Conservation (phyloP, 2,329 filamentous ascomycete species). For the Acrocalymma vagum region DNA sequence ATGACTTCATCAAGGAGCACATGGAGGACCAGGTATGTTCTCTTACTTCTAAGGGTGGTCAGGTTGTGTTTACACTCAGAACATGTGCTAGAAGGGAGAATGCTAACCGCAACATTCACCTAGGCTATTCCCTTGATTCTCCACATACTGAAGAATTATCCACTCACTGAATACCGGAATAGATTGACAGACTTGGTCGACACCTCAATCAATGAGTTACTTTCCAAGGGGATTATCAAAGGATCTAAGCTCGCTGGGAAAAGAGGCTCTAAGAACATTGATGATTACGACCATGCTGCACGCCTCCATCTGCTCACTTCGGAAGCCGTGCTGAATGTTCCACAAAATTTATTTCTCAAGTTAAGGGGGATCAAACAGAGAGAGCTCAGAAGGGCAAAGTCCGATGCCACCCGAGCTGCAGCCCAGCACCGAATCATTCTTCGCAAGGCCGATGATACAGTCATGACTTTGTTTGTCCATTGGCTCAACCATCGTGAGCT, state of each 20-base stretch:
- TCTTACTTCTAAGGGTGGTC: no score
- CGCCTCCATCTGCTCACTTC: constrained; percentile 18
- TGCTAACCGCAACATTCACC: neutral
- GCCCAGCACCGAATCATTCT: constrained; percentile 28
- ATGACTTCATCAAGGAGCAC: constrained; percentile 6
- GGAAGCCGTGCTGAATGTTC: constrained; percentile 12
- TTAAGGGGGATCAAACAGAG: constrained; percentile 11
- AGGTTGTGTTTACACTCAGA: neutral
- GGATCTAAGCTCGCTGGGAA: neutral
- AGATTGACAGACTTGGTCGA: constrained; percentile 2
- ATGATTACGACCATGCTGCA: constrained; percentile 1
- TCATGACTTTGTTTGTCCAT: constrained; percentile 19
- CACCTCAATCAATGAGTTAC: constrained; percentile 5
- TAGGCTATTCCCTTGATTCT: constrained; percentile 1
- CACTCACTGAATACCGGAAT: neutral
- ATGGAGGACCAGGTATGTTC: constrained; percentile 7
- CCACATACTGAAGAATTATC: constrained; percentile 1
- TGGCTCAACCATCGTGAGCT: constrained; percentile 26
- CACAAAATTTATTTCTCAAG: constrained; percentile 1
- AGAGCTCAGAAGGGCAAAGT: constrained; percentile 15
- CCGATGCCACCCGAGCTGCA: constrained; percentile 14
- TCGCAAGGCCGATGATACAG: constrained; percentile 2
- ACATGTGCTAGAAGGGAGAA: no score
- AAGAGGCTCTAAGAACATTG: neutral
- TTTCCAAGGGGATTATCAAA: constrained; percentile 8